Evolutionary conservation across 495 filamentous ascomycete species (phyloP).

Genomic region (Penicillium ochrochloron): DNA sequence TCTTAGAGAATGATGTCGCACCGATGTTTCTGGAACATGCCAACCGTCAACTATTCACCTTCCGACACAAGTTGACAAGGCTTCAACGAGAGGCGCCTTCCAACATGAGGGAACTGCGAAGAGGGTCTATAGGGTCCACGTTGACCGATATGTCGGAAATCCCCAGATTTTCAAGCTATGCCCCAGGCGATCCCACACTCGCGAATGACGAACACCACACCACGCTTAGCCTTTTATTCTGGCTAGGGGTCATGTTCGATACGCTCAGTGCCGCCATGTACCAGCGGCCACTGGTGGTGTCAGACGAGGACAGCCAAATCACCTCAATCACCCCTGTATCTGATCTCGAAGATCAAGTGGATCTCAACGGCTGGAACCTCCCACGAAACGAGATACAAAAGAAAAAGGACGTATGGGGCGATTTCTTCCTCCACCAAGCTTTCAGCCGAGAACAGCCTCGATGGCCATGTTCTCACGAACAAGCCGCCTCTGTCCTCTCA

Average conservation of each 20-base stretch:
- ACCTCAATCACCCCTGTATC: constrained; percentile 1
- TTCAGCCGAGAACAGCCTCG: constrained; percentile 18
- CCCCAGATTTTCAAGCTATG: neutral
- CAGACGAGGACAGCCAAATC: constrained; percentile 50
- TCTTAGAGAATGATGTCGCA: constrained; percentile 44
- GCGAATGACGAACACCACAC: constrained; percentile 36
- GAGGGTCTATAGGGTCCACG: constrained; percentile 13
- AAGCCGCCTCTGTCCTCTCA: constrained; percentile 41
- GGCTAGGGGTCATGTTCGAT: constrained; percentile 58
- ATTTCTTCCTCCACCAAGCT: constrained; percentile 37
- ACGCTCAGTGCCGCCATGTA: constrained; percentile 53
- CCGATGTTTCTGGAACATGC: constrained; percentile 46
- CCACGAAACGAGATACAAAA: neutral
- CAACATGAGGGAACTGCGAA: neutral
- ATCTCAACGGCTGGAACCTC: constrained; percentile 25
- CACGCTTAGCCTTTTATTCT: constrained; percentile 50
- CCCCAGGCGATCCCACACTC: constrained; percentile 17
- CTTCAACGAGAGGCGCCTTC: constrained; percentile 20
- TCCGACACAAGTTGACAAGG: constrained; percentile 35
- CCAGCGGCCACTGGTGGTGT: constrained; percentile 47
- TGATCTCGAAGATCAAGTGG: constrained; percentile 2
- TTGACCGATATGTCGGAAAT: neutral
- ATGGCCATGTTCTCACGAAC: constrained; percentile 53
- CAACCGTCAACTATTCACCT: constrained; percentile 37
- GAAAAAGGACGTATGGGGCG: constrained; percentile 36